Evolutionary conservation across 2,329 filamentous ascomycete species (phyloP).

Genomic region (Penicillium crustosum): DNA sequence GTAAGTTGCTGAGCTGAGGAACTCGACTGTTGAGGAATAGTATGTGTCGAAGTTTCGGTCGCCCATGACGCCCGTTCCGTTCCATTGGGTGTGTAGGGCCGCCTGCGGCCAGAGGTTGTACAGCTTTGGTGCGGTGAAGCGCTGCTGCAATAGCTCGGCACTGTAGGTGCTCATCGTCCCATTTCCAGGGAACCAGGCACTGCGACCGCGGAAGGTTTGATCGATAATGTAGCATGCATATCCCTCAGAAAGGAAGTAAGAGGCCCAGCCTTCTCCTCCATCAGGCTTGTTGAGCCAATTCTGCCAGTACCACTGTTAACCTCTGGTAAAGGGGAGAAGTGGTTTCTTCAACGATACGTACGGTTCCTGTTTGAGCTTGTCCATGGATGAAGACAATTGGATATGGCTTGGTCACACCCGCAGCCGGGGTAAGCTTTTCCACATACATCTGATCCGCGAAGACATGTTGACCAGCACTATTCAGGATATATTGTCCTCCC

Average conservation of each 20-base stretch:
- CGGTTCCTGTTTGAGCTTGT: conserved; percentile 34
- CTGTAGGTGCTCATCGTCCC: conserved; percentile 19
- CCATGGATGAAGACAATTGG: conserved; percentile 38
- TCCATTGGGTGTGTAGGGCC: conserved; percentile 47
- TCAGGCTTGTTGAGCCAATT: conserved; percentile 53
- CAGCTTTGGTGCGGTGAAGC: conserved; percentile 36
- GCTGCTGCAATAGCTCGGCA: conserved; percentile 28
- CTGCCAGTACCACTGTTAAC: conserved; percentile 18
- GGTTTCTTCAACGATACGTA: conserved; percentile 13
- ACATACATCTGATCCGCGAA: conserved; percentile 38
- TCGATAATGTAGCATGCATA: conserved; percentile 50
- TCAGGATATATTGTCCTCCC: conserved; percentile 28
- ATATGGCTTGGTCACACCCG: conserved; percentile 20
- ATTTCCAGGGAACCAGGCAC: conserved; percentile 25
- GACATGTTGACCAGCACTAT: conserved; percentile 20
- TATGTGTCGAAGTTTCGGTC: conserved; percentile 54
- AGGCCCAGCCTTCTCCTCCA: conserved; percentile 49
- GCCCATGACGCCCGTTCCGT: conserved; percentile 33
- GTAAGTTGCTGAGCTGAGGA: conserved; percentile 11
- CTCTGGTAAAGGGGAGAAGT: neutral
- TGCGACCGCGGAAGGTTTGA: conserved; percentile 40
- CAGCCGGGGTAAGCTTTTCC: conserved; percentile 32
- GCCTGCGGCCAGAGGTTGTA: conserved; percentile 46
- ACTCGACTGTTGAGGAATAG: conserved; percentile 37
- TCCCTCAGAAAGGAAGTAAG: conserved; percentile 47